These are phyloP conservation scores for Collariella sp. DNA, from an alignment of 495 filamentous ascomycete species.

Conservation along the genomic window DNA sequence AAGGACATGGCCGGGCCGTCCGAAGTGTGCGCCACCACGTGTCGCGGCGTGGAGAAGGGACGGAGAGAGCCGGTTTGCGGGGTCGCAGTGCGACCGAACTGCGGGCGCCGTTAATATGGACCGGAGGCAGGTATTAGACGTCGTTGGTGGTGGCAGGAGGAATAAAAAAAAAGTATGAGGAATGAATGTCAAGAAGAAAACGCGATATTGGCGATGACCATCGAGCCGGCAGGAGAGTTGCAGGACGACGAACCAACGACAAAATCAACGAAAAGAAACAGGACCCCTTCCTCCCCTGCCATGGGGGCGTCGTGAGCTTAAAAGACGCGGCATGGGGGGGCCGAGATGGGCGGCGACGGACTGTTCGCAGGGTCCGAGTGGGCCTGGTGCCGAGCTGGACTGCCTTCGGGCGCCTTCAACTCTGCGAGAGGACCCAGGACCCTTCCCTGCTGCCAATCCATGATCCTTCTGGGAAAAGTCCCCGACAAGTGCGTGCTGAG, in stretches of 20 bases:
- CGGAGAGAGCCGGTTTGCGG: slow-evolving; percentile 1
- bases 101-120: background rate
- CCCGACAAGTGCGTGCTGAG: background rate
- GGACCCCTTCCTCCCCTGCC: background rate
- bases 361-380: slow-evolving; percentile 19
- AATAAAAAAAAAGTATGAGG: background rate
- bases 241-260: background rate
- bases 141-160: background rate
- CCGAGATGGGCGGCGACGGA: slow-evolving; percentile 12
- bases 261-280: background rate
- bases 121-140: background rate
- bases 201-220: background rate
- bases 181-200: slow-evolving; percentile 14
- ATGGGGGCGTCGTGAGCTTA: background rate
- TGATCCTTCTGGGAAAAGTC: background rate
- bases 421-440: background rate
- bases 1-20: slow-evolving; percentile 32
- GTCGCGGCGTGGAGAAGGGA: background rate
- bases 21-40: background rate
- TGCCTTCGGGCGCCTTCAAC: background rate
- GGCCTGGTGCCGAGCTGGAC: background rate
- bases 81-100: background rate
- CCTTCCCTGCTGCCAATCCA: no score
- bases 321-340: background rate
- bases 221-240: background rate